These are phyloP conservation scores for Cladophialophora psammophila DNA, from an alignment of 2,329 filamentous ascomycete species.

Conservation along the genomic window DNA sequence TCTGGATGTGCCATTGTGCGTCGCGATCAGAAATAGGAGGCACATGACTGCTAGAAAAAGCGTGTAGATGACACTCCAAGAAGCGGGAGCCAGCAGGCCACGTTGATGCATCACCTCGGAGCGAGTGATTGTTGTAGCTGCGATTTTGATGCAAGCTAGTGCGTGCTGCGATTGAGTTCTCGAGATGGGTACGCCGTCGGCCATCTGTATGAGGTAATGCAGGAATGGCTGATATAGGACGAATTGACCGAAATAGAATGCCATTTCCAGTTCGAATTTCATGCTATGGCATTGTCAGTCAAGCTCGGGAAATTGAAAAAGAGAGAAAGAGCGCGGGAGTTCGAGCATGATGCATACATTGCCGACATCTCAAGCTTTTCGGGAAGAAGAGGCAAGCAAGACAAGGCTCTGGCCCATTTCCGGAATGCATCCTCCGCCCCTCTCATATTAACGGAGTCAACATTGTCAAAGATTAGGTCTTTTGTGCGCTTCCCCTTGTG, in stretches of 20 bases:
- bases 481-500: conserved; percentile 2
- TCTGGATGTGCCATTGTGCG: conserved; percentile 37
- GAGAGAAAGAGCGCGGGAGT: background rate
- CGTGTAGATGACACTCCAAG: conserved; percentile 36
- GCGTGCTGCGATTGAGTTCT: conserved; percentile 59
- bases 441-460: conserved; percentile 27
- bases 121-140: conserved; percentile 32
- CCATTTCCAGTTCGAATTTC: conserved; percentile 35
- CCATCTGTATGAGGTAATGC: conserved; percentile 55
- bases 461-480: conserved; percentile 13
- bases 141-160: conserved; percentile 37
- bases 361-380: conserved; percentile 21
- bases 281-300: conserved; percentile 16
- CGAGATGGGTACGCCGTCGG: conserved; percentile 70
- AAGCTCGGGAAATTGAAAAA: too few species aligned
- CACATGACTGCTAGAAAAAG: conserved; percentile 37
- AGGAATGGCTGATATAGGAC: conserved; percentile 36
- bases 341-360: conserved; percentile 12
- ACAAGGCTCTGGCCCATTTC: conserved; percentile 33
- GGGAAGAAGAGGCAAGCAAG: conserved; percentile 17
- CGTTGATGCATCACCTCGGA: conserved; percentile 33
- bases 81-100: conserved; percentile 25
- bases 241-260: conserved; percentile 34
- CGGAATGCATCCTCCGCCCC: conserved; percentile 30
- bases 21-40: conserved; percentile 37